A percentile compares a stretch with the other conserved stretches of the same genome.
Evolutionary conservation across 805 yeast genomes (phyloP).

Genomic region (Pichia deserticola): DNA sequence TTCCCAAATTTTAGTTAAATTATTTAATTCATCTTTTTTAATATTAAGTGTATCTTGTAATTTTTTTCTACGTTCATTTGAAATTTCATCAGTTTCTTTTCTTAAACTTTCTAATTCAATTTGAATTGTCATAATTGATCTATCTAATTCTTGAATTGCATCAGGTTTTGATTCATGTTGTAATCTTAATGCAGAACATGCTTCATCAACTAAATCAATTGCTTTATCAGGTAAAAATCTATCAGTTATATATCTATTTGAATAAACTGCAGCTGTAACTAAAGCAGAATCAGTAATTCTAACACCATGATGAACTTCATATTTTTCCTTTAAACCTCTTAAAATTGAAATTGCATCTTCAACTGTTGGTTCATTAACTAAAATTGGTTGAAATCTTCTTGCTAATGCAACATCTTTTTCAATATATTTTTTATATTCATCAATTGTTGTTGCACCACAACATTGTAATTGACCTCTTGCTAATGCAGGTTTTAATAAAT

Average conservation of each 20-base stretch:
- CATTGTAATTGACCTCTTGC: slow-evolving; percentile 96
- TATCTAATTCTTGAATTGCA: slow-evolving; percentile 80
- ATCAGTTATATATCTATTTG: slow-evolving; percentile 89
- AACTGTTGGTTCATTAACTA: slow-evolving; percentile 88
- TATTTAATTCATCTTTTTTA: slow-evolving; percentile 57
- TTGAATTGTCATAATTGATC: slow-evolving; percentile 86
- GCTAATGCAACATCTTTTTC: slow-evolving; percentile 98
- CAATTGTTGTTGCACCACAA: slow-evolving; percentile 95
- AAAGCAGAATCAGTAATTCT: slow-evolving; percentile 91
- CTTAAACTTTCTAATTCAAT: slow-evolving; percentile 91
- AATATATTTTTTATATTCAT: slow-evolving; percentile 86
- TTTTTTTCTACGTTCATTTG: slow-evolving; percentile 69
- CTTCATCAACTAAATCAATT: slow-evolving; percentile 89
- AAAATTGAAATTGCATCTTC: slow-evolving; percentile 92
- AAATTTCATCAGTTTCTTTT: slow-evolving; percentile 83
- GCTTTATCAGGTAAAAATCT: slow-evolving; percentile 96
- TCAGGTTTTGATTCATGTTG: slow-evolving; percentile 98
- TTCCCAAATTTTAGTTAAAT: slow-evolving; percentile 83
- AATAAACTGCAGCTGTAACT: slow-evolving; percentile 90
- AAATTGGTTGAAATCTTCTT: slow-evolving; percentile 95
- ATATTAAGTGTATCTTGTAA: slow-evolving; percentile 58
- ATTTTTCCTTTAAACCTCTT: slow-evolving; percentile 91
- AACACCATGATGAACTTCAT: slow-evolving; percentile 96
- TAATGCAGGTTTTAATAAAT: slow-evolving; percentile 90
- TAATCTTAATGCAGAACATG: slow-evolving; percentile 87